Base-by-base conservation (phyloP, 345 rosid species). In the Murraya koenigii region DNA sequence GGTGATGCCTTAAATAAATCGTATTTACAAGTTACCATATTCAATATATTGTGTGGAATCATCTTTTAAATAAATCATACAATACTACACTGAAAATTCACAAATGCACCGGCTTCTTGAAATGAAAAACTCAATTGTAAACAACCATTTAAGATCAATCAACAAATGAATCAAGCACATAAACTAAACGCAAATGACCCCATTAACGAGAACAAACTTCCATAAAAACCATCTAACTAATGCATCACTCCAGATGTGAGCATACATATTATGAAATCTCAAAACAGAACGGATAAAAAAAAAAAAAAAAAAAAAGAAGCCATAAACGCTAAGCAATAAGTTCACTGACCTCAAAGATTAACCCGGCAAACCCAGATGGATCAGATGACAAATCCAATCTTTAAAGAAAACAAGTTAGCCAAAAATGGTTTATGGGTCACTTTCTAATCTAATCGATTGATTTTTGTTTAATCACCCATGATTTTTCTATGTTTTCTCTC, bases 81-180 rank as follows among this genome's bases (percentile, higher is more conserved):
- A 32, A 17, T 8, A 69, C 1, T 14, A 44, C 58, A 26, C 32
- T 1, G 5, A 28, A 54, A 28, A 28, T 26, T 69, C 38, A 71
- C 75, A 71, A 71, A 56, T 56, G 60, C 64, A 71, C 23, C 1
- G 23, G 20, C 73, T 28, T 44, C 23, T 47, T 6, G 23, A 58
- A 58, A 15, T 3, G 39, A 19, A 65, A 74, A 65, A 74, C 67
- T 11, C 66, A 4, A 74, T 56, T 72, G 13, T 66, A 61, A 23
- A 77, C 49, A 13, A 55, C 66, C 72, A n/a, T 8, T 1, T n/a
- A 6, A 36, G 66, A 80, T 80, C 76, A 75, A 63, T 61, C 25
- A 60, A 25, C 66, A 60, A 39, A 72, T 10, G 26, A 39, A 25
- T 28, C 17, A 17, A 55, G 6, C 54, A 20, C 25, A 49, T 28